Evolutionary conservation across 176 grass and related monocot species (phyloP).

Genomic region (Hordeum marinum): DNA sequence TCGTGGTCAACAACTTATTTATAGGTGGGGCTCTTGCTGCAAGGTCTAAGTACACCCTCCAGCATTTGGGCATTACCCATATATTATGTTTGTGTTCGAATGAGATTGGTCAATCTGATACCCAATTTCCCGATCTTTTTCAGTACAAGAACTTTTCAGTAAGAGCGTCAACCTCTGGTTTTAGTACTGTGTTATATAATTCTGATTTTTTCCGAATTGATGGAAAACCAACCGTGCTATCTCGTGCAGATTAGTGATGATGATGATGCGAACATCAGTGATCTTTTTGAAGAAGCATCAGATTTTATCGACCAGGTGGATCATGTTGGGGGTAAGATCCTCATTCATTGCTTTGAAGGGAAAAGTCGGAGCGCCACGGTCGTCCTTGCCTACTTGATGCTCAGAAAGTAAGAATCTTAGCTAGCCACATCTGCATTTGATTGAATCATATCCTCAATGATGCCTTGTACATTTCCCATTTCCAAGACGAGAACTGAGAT

Average conservation of each 20-base stretch:
- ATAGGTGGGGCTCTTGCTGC: constrained; percentile 93
- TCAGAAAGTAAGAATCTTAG: constrained; percentile 60
- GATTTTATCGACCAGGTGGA: constrained; percentile 63
- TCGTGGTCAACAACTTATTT: constrained; percentile 66
- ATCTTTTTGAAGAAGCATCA: constrained; percentile 80
- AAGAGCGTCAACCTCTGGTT: constrained; percentile 38
- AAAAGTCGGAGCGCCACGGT: constrained; percentile 94
- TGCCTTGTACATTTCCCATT: background rate
- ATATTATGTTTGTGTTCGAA: constrained; percentile 97
- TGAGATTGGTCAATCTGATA: constrained; percentile 99
- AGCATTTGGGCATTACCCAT: constrained; percentile 88
- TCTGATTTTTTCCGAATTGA: background rate
- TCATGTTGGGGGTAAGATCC: constrained; percentile 62
- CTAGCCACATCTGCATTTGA: background rate
- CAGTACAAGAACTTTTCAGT: constrained; percentile 97
- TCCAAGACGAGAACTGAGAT: background rate
- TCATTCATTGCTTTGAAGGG: constrained; percentile 94
- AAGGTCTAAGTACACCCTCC: constrained; percentile 85
- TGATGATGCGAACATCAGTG: constrained; percentile 83
- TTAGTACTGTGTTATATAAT: constrained; percentile 10
- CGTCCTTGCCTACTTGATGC: constrained; percentile 80
- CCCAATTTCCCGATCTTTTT: constrained; percentile 88
- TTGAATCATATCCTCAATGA: background rate
- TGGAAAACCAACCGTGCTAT: background rate
- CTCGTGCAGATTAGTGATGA: constrained; percentile 80